phyloP scores from a whole-genome alignment of 1,284 basidiomycete species.

The Trichosporon sp. region DNA sequence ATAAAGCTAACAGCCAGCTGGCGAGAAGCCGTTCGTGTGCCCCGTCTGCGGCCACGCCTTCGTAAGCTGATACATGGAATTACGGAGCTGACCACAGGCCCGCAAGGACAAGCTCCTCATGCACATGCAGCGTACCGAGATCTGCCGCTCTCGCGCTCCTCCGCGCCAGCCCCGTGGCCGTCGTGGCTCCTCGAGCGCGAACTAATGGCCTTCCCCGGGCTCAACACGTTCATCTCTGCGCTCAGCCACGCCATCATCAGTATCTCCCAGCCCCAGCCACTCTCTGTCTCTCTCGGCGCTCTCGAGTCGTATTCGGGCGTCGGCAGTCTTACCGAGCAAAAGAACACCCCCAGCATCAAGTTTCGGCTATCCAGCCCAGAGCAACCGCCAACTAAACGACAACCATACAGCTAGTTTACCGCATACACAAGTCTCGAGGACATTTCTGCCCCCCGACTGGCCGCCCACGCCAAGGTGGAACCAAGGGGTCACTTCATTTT shows the following conservation, averaged over 20 bases:
- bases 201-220: not conserved
- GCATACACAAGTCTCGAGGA: slow-evolving; percentile 2
- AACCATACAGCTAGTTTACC: not conserved
- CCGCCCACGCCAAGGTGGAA: too few relatives aligned
- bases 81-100: slow-evolving; percentile 29
- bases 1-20: slow-evolving; percentile 25
- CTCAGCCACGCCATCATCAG: not conserved
- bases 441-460: not conserved
- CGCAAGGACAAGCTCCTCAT: slow-evolving; percentile 37
- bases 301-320: not conserved
- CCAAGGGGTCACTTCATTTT: not conserved
- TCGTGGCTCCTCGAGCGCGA: not conserved
- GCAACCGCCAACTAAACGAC: not conserved
- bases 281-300: not conserved
- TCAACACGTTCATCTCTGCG: not conserved
- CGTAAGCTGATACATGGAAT: slow-evolving; percentile 18
- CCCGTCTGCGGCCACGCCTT: slow-evolving; percentile 30
- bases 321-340: not conserved
- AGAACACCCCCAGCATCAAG: not conserved
- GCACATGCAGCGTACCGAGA: slow-evolving; percentile 33
- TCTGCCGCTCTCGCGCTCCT: slow-evolving; percentile 29
- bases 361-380: too few relatives aligned
- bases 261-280: not conserved
- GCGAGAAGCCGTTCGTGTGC: slow-evolving; percentile 34
- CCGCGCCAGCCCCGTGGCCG: slow-evolving; percentile 26